Conservation (phyloP, 1,284 basidiomycete species). For the Apiotrichum veenhuisii region DNA sequence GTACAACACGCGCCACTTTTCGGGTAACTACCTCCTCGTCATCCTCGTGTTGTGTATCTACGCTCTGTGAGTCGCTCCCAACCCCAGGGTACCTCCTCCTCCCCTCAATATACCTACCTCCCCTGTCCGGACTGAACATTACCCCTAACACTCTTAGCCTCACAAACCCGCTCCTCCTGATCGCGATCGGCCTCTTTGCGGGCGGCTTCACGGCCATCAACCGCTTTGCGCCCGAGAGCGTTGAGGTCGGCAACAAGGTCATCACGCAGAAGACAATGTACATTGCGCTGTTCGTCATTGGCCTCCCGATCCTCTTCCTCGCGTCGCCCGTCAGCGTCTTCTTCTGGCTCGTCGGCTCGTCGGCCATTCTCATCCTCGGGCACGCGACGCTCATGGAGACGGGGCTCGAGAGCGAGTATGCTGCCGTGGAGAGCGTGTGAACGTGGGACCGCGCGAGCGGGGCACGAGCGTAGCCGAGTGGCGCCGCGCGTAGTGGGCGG, state of each 20-base stretch:
- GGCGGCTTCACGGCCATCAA: conserved; percentile 85
- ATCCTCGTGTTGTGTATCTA: conserved; percentile 75
- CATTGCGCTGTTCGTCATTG: conserved; percentile 51
- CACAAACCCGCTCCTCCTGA: conserved; percentile 70
- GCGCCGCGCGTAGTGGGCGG: too few relatives aligned
- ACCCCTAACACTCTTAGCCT: conserved; percentile 45
- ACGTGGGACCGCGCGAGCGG: too few relatives aligned
- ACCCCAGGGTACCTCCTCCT: too few relatives aligned
- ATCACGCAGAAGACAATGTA: conserved; percentile 58
- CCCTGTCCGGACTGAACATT: too few relatives aligned
- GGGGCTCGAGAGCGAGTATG: conserved; percentile 42
- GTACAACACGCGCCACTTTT: conserved; percentile 85
- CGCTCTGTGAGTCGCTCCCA: conserved; percentile 63
- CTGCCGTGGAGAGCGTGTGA: conserved; percentile 4
- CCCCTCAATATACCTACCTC: too few relatives aligned
- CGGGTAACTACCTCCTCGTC: conserved; percentile 80
- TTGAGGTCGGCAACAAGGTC: conserved; percentile 51
- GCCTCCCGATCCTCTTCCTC: conserved; percentile 30
- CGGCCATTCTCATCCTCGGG: conserved; percentile 48
- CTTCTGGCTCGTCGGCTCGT: conserved; percentile 36
- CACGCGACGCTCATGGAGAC: conserved; percentile 55
- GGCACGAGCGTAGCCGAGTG: too few relatives aligned
- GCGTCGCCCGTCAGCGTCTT: conserved; percentile 30
- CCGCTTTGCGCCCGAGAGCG: conserved; percentile 57
- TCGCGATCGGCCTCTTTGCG: conserved; percentile 77